These are phyloP conservation scores for Marchantia paleacea DNA, from an alignment of 225 moss, liverwort and hornwort species.

Conservation along the genomic window DNA sequence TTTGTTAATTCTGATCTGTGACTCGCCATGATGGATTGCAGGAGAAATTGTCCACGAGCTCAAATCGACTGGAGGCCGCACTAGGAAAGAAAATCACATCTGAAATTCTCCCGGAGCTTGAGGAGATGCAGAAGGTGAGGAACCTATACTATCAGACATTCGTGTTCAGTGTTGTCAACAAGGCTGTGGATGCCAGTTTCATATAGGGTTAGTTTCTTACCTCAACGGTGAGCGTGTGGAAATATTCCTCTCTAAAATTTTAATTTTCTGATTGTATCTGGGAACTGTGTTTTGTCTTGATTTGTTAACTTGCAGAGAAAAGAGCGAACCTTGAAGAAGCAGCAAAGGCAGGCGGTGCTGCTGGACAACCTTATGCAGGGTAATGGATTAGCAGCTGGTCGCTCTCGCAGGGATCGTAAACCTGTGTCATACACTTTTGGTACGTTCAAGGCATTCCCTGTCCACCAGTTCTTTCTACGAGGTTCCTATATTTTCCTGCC, in stretches of 20 bases:
- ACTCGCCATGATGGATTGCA: conserved; percentile 2
- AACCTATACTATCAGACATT: neutral
- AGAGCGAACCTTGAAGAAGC: conserved; percentile 81
- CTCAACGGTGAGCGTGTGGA: no score
- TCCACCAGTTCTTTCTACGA: no score
- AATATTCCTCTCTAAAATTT: no score
- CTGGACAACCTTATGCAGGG: conserved; percentile 70
- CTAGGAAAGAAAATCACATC: conserved; percentile 72
- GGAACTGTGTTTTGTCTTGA: neutral
- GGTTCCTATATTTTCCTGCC: neutral
- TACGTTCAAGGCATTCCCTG: conserved; percentile 16
- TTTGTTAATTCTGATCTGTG: no score
- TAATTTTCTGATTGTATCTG: no score
- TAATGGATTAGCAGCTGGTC: conserved; percentile 88
- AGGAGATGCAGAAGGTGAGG: conserved; percentile 74
- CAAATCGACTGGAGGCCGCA: conserved; percentile 70
- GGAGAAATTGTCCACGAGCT: conserved; percentile 63
- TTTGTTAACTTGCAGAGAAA: conserved; percentile 51
- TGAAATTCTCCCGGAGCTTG: conserved; percentile 72
- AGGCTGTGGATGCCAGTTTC: neutral
- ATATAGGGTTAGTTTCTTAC: neutral
- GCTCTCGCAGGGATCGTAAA: conserved; percentile 89
- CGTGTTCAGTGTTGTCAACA: neutral
- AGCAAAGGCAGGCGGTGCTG: conserved; percentile 86
- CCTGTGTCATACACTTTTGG: conserved; percentile 95